Conservation (phyloP, 106 monocot species). For the Iris macrosiphon region DNA sequence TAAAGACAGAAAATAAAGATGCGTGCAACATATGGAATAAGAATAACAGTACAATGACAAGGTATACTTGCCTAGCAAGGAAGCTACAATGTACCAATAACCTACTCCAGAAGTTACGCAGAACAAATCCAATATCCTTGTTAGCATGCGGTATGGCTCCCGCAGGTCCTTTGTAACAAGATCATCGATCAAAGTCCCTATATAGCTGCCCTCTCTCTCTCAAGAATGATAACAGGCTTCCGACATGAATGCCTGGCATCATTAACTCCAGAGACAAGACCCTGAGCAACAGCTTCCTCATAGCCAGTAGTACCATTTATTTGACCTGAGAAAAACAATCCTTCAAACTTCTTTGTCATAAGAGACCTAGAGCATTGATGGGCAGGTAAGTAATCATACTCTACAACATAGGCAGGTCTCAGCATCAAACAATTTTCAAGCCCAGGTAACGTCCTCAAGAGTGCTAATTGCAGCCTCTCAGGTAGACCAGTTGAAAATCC, state of each 20-base stretch:
- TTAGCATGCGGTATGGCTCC: slow-evolving; percentile 97
- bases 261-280: slow-evolving; percentile 91
- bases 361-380: slow-evolving; percentile 94
- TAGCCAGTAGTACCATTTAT: slow-evolving; percentile 99
- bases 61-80: too few relatives aligned
- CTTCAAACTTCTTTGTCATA: slow-evolving; percentile 94
- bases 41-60: too few relatives aligned
- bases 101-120: too few relatives aligned
- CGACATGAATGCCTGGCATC: slow-evolving; percentile 89
- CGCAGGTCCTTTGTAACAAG: slow-evolving; percentile 98
- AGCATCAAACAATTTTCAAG: slow-evolving; percentile 93
- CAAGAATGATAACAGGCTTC: slow-evolving; percentile 77
- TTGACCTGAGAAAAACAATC: slow-evolving; percentile 97
- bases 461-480: slow-evolving; percentile 81
- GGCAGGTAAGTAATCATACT: slow-evolving; percentile 94
- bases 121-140: too few relatives aligned
- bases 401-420: slow-evolving; percentile 97
- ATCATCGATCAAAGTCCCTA: slow-evolving; percentile 98
- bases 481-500: slow-evolving; percentile 98
- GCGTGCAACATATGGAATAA: too few relatives aligned
- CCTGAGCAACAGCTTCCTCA: slow-evolving; percentile 99
- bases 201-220: slow-evolving; percentile 98
- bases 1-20: too few relatives aligned
- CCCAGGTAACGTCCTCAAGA: slow-evolving; percentile 90
- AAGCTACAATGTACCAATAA: too few relatives aligned